A percentile compares a stretch with the other conserved stretches of the same genome.
Conservation (phyloP, 805 yeast species). For the Zygosaccharomyces rouxii region DNA sequence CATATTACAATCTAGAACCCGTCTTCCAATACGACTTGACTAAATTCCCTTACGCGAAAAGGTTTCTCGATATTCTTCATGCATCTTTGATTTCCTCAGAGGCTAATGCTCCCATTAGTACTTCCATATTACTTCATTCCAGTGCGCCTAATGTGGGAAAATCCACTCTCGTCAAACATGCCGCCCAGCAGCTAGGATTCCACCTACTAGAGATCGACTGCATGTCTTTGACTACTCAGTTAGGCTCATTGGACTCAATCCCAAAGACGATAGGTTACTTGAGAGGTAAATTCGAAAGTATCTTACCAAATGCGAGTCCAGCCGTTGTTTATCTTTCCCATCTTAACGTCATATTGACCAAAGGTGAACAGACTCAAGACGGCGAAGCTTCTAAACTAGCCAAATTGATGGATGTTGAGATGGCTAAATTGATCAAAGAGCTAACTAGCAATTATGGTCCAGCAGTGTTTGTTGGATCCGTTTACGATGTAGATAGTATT, state of each 20-base stretch:
- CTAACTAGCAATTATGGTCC: constrained; percentile 39
- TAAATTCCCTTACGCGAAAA: constrained; percentile 45
- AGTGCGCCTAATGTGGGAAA: constrained; percentile 77
- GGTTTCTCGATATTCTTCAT: constrained; percentile 49
- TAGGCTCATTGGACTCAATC: constrained; percentile 66
- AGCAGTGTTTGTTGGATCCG: constrained; percentile 58
- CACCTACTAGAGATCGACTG: constrained; percentile 69
- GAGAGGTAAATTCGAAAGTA: constrained; percentile 69
- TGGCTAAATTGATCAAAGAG: constrained; percentile 55
- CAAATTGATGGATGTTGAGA: constrained; percentile 40
- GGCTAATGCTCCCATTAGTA: constrained; percentile 41
- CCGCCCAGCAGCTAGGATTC: constrained; percentile 57
- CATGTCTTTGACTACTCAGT: constrained; percentile 39
- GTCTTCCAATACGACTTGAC: constrained; percentile 35
- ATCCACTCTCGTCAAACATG: constrained; percentile 51
- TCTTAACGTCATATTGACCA: constrained; percentile 68
- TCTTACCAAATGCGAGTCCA: constrained; percentile 42
- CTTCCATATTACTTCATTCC: constrained; percentile 65
- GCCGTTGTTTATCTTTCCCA: constrained; percentile 62
- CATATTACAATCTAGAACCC: constrained; percentile 44
- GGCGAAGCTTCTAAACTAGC: constrained; percentile 35
- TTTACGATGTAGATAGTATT: constrained; percentile 62
- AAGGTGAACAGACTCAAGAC: constrained; percentile 55
- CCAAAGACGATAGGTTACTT: constrained; percentile 74
- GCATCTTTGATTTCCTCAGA: constrained; percentile 42